These are phyloP conservation scores for Wickerhamiella brachini DNA, from an alignment of 805 yeast genomes.

Conservation along the genomic window DNA sequence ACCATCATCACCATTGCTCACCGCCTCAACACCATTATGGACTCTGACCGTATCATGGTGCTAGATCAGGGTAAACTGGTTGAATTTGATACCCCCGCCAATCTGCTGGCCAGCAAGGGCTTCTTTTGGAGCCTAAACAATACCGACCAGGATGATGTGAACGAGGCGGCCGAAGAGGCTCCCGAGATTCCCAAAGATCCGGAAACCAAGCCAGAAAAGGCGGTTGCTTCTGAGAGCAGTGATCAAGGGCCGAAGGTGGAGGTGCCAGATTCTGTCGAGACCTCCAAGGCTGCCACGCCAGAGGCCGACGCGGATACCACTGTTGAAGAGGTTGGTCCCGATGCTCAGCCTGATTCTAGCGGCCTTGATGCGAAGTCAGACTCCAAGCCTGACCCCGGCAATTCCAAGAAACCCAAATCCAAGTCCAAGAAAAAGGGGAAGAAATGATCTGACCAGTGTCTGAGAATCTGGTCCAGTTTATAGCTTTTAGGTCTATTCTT, in stretches of 20 bases:
- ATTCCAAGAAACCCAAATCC: not conserved
- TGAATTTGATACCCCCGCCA: conserved; percentile 55
- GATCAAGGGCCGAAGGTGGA: not conserved
- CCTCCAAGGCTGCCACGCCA: not conserved
- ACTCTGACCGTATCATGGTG: conserved; percentile 60
- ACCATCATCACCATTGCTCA: conserved; percentile 80
- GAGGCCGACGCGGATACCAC: not conserved
- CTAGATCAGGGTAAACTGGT: conserved; percentile 53
- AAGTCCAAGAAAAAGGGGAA: not conserved
- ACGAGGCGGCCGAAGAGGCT: not conserved
- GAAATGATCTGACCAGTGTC: not conserved
- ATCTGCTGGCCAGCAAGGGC: conserved; percentile 13
- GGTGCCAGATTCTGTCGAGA: not conserved
- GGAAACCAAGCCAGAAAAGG: not conserved
- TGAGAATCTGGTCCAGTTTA: too few relatives aligned
- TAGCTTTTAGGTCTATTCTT: too few relatives aligned
- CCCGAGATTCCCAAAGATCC: not conserved
- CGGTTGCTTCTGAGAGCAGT: not conserved
- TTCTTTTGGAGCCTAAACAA: conserved; percentile 9
- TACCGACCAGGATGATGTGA: conserved; percentile 8
- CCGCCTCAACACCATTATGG: conserved; percentile 66
- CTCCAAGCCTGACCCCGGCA: not conserved
- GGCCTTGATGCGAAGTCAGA: too few relatives aligned
- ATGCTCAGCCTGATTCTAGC: too few relatives aligned
- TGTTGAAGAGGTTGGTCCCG: not conserved